Conservation (phyloP, 2,329 filamentous ascomycete species). For the Scytalidium sp. region DNA sequence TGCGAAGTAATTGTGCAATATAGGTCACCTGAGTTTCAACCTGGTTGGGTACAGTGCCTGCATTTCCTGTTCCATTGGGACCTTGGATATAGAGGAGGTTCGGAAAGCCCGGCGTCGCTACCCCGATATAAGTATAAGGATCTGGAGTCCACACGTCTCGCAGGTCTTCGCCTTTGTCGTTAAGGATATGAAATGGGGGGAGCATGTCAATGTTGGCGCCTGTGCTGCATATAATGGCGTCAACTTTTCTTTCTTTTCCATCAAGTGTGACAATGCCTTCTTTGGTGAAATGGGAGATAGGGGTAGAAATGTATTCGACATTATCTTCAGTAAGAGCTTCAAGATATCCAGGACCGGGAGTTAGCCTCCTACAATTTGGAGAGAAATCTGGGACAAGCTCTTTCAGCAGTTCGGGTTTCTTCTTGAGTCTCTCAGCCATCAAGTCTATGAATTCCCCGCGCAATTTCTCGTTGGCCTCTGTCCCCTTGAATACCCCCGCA, state of each 20-base stretch:
- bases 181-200: slow-evolving; percentile 58
- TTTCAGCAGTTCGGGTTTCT: slow-evolving; percentile 53
- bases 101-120: slow-evolving; percentile 62
- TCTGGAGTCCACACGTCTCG: slow-evolving; percentile 53
- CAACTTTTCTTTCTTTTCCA: slow-evolving; percentile 53
- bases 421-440: slow-evolving; percentile 51
- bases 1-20: slow-evolving; percentile 65
- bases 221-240: slow-evolving; percentile 66
- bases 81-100: slow-evolving; percentile 66
- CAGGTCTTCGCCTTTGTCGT: slow-evolving; percentile 48
- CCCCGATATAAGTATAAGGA: slow-evolving; percentile 65
- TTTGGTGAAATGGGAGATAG: slow-evolving; percentile 55
- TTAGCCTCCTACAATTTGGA: slow-evolving; percentile 61
- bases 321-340: slow-evolving; percentile 61
- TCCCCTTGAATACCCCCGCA: slow-evolving; percentile 49
- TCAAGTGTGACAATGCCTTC: slow-evolving; percentile 60
- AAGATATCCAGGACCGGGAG: slow-evolving; percentile 65
- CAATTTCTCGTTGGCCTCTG: slow-evolving; percentile 44
- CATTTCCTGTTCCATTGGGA: slow-evolving; percentile 55
- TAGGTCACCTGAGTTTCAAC: slow-evolving; percentile 66
- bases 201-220: slow-evolving; percentile 60
- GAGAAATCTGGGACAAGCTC: slow-evolving; percentile 60
- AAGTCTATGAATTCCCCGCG: slow-evolving; percentile 45
- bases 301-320: slow-evolving; percentile 56
- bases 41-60: slow-evolving; percentile 64